Evolutionary conservation across 1,284 basidiomycete species (phyloP).

Genomic region (Termitomyces sp.): DNA sequence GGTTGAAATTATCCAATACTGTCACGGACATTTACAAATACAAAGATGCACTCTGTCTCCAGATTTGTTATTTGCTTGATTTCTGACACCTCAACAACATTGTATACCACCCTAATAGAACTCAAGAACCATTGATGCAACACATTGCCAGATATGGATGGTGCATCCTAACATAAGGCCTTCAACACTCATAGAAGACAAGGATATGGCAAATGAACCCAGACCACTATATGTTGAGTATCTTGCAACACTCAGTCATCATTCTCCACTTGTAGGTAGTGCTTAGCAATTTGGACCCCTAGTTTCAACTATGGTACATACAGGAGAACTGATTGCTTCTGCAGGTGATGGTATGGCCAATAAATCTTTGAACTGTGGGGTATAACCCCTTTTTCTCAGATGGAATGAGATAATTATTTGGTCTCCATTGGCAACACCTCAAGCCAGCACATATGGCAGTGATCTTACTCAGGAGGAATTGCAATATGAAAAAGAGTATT

Average conservation of each 20-base stretch:
- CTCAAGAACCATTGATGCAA: not conserved
- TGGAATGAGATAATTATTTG: constrained; percentile 96
- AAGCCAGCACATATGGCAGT: constrained; percentile 70
- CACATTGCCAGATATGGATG: constrained; percentile 75
- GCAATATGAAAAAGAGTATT: constrained; percentile 90
- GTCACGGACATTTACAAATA: not conserved
- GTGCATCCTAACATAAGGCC: constrained; percentile 87
- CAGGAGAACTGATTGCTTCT: constrained; percentile 86
- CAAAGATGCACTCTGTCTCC: not conserved
- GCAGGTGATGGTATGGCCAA: constrained; percentile 82
- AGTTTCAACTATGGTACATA: constrained; percentile 24
- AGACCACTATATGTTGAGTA: constrained; percentile 93
- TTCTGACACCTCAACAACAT: not conserved
- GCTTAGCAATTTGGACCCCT: not conserved
- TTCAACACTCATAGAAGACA: constrained; percentile 51
- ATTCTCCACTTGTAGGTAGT: constrained; percentile 80
- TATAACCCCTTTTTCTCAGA: constrained; percentile 45
- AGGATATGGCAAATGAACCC: constrained; percentile 37
- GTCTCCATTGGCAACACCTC: constrained; percentile 77
- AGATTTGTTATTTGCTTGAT: not conserved
- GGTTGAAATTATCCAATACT: not conserved
- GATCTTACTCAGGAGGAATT: constrained; percentile 72
- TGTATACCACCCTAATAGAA: not conserved
- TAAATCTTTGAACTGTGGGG: not conserved
- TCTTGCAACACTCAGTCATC: constrained; percentile 87